These are phyloP conservation scores for Apiospora saccharicola DNA, from an alignment of 2,329 filamentous ascomycete genomes.

Conservation along the genomic window DNA sequence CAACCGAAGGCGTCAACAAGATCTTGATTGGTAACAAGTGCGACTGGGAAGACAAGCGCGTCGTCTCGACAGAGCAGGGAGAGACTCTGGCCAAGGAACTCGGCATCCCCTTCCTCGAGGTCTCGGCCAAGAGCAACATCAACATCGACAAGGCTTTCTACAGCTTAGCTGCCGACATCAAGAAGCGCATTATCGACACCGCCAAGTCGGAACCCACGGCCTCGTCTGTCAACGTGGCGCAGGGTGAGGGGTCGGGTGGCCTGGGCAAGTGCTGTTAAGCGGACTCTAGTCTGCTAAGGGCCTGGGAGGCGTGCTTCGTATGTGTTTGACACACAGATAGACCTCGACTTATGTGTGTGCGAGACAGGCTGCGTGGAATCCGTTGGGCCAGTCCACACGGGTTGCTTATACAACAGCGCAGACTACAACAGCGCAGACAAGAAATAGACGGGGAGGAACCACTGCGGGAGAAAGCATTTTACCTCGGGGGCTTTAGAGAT, in stretches of 20 bases:
- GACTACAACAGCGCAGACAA: slow-evolving; percentile 14
- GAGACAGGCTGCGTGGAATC: background rate
- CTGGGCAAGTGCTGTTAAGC: slow-evolving; percentile 79
- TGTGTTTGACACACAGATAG: slow-evolving; percentile 10
- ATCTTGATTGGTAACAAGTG: slow-evolving; percentile 99
- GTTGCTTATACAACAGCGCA: slow-evolving; percentile 13
- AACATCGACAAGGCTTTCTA: slow-evolving; percentile 99
- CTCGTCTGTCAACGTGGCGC: slow-evolving; percentile 72
- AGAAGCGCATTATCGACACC: slow-evolving; percentile 96
- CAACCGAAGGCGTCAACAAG: slow-evolving; percentile 98
- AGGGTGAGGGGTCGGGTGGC: slow-evolving; percentile 62
- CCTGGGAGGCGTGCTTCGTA: background rate
- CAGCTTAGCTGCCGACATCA: slow-evolving; percentile 93
- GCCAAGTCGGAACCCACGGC: slow-evolving; percentile 75
- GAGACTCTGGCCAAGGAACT: slow-evolving; percentile 95
- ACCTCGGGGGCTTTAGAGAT: slow-evolving; percentile 11
- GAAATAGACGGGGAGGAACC: slow-evolving; percentile 1
- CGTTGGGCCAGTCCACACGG: slow-evolving; percentile 1
- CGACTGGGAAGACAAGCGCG: slow-evolving; percentile 99
- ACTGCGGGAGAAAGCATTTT: slow-evolving; percentile 6
- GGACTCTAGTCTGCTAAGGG: background rate
- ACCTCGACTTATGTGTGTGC: slow-evolving; percentile 12
- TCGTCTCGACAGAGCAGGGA: slow-evolving; percentile 90
- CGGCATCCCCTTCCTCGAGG: slow-evolving; percentile 97
- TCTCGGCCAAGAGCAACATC: slow-evolving; percentile 98